Base-by-base conservation (phyloP, 2,329 filamentous ascomycete species). In the Blastomyces gilchristii region DNA sequence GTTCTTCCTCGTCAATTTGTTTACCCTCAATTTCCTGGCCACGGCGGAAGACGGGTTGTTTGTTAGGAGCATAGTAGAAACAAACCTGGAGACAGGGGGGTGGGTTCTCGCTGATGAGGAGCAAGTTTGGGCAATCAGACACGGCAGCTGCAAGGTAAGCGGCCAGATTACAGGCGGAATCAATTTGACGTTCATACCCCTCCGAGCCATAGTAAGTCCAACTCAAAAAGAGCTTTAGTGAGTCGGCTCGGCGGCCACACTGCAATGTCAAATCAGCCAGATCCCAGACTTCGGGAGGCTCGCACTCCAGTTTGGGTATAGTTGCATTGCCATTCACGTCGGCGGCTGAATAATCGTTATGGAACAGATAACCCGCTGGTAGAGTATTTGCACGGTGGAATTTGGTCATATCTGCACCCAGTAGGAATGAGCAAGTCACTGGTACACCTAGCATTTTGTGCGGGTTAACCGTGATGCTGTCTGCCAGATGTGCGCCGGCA, bases 391-490 rank as follows among this genome's bases (percentile, higher is more conserved):
- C 91, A 57, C 77, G 79, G 74, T 94, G 88, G 74, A 97, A 95
- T 31, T 87, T 78, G 63, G 82, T 80, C 71, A 95, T 77, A 72
- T 97, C 92, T 1, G 83, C 83, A 0, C 85, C 87, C 14, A 99
- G 82, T 4, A 99, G 82, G 78, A 96, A 97, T 0, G 88, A 92
- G 77, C 92, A 97, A 0, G 92, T 96, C 50, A 95, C 79, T 0
- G 94, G 93, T 2, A 91, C 89, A 64, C 90, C 90, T 72, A 97
- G 83, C 94, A 97, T 97, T 78, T 97, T 97, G 78, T 99, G 94
- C 63, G 94, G 92, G 75, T 96, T 97, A 62, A 96, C 84, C 1
- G 91, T 90, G 49, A 97, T 80, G 16, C 86, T 90, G 75, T 97
- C 83, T 11, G 92, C 94, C 50, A 87, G 81, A 54, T 91, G 82